phyloP scores from a whole-genome alignment of 78 protist genomes.

The Bodo saltans region DNA sequence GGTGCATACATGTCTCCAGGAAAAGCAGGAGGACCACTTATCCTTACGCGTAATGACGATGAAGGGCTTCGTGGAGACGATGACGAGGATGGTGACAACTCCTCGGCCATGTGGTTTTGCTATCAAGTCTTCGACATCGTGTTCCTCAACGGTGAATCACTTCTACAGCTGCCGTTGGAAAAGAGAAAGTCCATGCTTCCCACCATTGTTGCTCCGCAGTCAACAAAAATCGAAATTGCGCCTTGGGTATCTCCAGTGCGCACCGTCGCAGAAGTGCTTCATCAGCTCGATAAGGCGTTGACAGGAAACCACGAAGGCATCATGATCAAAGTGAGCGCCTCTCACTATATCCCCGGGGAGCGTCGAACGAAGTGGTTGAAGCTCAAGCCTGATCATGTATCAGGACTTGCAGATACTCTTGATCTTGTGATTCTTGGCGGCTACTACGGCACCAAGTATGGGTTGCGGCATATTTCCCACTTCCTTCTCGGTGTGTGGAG shows the following conservation, averaged over 20 bases:
- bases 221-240: conserved; percentile 43
- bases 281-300: conserved; percentile 45
- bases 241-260: not conserved
- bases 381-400: conserved; percentile 79
- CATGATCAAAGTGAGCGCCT: conserved; percentile 52
- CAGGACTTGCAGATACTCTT: conserved; percentile 62
- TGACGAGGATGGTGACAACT: not conserved
- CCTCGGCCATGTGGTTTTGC: conserved; percentile 24
- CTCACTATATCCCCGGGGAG: conserved; percentile 56
- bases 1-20: too few species aligned
- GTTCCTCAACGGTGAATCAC: conserved; percentile 50
- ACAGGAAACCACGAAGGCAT: conserved; percentile 63
- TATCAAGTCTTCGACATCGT: conserved; percentile 71
- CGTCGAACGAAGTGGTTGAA: conserved; percentile 71
- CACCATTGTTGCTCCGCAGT: conserved; percentile 6
- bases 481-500: conserved; percentile 58
- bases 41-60: too few species aligned
- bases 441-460: conserved; percentile 62
- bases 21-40: too few species aligned
- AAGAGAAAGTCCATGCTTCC: conserved; percentile 18
- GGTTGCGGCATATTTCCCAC: conserved; percentile 64
- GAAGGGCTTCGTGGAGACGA: too few species aligned
- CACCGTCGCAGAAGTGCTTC: conserved; percentile 33
- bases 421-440: conserved; percentile 83
- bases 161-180: conserved; percentile 38